Evolutionary conservation across 2,329 filamentous ascomycete genomes (phyloP).

Genomic region (Pyricularia grisea): DNA sequence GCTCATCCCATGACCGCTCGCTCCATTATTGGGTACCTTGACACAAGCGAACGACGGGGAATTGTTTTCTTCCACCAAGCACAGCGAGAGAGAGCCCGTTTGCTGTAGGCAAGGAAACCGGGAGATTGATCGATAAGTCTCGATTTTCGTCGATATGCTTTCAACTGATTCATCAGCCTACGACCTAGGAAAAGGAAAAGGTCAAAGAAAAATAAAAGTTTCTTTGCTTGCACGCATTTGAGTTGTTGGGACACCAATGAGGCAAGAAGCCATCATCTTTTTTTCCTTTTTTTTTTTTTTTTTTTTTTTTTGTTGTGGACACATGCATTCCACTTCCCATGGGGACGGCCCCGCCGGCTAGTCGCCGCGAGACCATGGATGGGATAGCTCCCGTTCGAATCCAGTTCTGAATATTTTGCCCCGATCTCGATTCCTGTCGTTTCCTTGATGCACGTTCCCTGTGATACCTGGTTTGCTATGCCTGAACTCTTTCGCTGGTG

Average conservation of each 20-base stretch:
- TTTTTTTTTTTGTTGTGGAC: not conserved
- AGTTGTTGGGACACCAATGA: not conserved
- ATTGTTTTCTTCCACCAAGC: not conserved
- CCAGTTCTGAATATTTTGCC: not conserved
- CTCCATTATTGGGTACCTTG: not conserved
- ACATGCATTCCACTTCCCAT: not conserved
- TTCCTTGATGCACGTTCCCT: not conserved
- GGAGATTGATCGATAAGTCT: not conserved
- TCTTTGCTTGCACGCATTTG: not conserved
- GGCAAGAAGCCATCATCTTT: not conserved
- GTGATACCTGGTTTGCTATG: not conserved
- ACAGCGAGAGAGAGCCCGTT: not conserved
- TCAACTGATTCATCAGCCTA: not conserved
- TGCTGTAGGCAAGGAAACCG: not conserved
- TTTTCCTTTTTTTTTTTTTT: too few species aligned
- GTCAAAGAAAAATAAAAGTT: not conserved
- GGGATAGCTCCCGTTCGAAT: not conserved
- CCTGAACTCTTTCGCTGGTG: not conserved
- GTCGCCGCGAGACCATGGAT: not conserved
- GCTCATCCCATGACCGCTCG: not conserved
- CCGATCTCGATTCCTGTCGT: not conserved
- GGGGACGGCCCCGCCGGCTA: conserved; percentile 1
- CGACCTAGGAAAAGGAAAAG: not conserved
- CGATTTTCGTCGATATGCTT: not conserved
- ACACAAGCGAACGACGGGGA: not conserved